A percentile compares a stretch with the other conserved stretches of the same genome.
Evolutionary conservation across 768 basidiomycete genomes (phyloP).

Genomic region (Phallus indusiatus): DNA sequence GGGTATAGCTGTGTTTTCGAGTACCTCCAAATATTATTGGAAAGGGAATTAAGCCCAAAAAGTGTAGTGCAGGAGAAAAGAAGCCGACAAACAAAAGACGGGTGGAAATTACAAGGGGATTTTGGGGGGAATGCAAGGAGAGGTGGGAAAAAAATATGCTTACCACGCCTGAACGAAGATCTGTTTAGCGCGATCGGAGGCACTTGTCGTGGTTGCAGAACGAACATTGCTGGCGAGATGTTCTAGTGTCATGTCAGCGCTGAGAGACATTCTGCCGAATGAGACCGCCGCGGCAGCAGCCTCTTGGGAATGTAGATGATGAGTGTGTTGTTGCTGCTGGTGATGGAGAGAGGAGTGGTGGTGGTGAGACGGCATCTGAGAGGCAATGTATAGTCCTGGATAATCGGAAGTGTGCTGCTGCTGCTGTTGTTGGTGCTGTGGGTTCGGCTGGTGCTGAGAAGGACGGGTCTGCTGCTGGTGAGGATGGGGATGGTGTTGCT

Average conservation of each 20-base stretch:
- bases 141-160: conserved; percentile 20
- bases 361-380: conserved; percentile 22
- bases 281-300: conserved; percentile 57
- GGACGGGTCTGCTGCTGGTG: background rate
- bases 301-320: conserved; percentile 33
- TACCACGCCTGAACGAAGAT: conserved; percentile 91
- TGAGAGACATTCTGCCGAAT: conserved; percentile 70
- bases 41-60: too few species aligned
- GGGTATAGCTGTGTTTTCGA: too few species aligned
- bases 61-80: background rate
- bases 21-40: too few species aligned
- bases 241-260: conserved; percentile 70
- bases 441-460: background rate
- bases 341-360: conserved; percentile 27
- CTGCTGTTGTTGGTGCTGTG: conserved; percentile 11
- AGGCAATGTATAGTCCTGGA: conserved; percentile 47
- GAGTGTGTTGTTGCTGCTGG: conserved; percentile 32
- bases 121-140: too few species aligned
- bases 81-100: conserved; percentile 8
- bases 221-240: conserved; percentile 82
- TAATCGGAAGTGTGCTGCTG: conserved; percentile 46
- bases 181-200: conserved; percentile 84
- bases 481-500: background rate
- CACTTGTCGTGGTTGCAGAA: conserved; percentile 82
- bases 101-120: conserved; percentile 2